Base-by-base conservation (phyloP, 805 yeast genomes). In the Yarrowia sp. region DNA sequence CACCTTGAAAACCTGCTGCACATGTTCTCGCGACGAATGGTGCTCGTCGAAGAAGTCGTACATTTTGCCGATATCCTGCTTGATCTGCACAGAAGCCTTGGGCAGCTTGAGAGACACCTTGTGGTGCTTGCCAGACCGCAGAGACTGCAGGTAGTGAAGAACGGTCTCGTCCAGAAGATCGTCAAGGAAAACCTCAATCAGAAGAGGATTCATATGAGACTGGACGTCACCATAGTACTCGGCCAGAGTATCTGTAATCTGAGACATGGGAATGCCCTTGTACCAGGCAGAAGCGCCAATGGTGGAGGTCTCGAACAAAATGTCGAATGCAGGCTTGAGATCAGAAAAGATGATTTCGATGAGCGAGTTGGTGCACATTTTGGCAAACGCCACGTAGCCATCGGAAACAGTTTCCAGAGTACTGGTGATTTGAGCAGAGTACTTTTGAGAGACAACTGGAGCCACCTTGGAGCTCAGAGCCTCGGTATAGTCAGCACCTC, bases 301-400 rank as follows among this genome's bases (percentile, higher is more conserved):
- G 19, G 78, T 72, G 65, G 86, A 86, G 51, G 88, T 80, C 36
- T 48, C 67, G 73, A 90, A 89, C 1, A 90, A 79, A 58, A 80
- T 79, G 4, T 82, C 78, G 66, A 87, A 83, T 2, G 90, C 88
- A 5, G 82, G 83, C 62, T 79, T 80, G 67, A 90, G 77, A 76
- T 91, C 97, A 70, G 86, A 88, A 71, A 87, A 82, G 62, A 90
- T 86, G 43, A 91, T 83, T 22, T 81, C 83, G 32, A 83, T 75
- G 58, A 85, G 71, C 9, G 82, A 85, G 66, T 76, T 77, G 59
- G 88, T 83, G 64, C 91, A 83, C 41, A 83, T 79, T 68, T 87
- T 84, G 28, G 91, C 89, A 32, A 90, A 84, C 66, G 84, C 85
- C 7, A 91, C 90, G 76, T 85, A 89, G 9, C 93, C 90, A 70